These are phyloP conservation scores for Fusarium caatingaense DNA, from an alignment of 2,329 filamentous ascomycete species.

Conservation along the genomic window DNA sequence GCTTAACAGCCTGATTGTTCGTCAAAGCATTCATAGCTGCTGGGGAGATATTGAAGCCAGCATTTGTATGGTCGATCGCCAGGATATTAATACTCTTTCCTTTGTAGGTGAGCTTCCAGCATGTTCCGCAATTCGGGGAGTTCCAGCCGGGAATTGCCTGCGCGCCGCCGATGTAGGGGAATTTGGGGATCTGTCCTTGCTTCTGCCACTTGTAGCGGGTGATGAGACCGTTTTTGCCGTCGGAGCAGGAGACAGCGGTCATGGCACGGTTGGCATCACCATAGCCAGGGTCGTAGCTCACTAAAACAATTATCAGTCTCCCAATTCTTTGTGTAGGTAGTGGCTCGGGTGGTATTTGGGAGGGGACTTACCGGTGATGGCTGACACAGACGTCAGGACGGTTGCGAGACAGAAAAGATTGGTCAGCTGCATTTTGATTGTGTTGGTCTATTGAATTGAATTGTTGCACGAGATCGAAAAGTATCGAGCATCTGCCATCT, in stretches of 20 bases:
- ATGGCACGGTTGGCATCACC: conserved; percentile 69
- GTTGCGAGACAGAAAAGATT: conserved; percentile 53
- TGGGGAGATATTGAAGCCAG: conserved; percentile 66
- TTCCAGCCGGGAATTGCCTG: conserved; percentile 66
- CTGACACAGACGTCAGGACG: conserved; percentile 49
- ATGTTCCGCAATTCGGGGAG: conserved; percentile 67
- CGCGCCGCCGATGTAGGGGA: conserved; percentile 67
- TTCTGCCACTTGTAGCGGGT: conserved; percentile 69
- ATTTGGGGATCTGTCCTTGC: conserved; percentile 62
- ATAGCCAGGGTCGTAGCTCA: conserved; percentile 79
- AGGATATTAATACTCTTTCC: conserved; percentile 65
- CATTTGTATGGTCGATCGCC: conserved; percentile 62
- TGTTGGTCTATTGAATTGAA: neutral
- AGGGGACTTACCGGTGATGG: conserved; percentile 46
- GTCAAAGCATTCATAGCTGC: conserved; percentile 67
- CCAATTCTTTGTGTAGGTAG: fast-evolving
- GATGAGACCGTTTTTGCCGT: conserved; percentile 74
- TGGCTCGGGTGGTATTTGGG: neutral
- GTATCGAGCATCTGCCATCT: neutral
- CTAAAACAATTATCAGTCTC: conserved; percentile 46
- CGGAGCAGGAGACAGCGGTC: conserved; percentile 70
- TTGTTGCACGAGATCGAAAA: neutral
- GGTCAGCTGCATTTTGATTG: conserved; percentile 56
- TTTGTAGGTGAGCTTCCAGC: conserved; percentile 66
- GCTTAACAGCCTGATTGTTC: conserved; percentile 58